Evolutionary conservation across 106 monocot species (phyloP).

Genomic region (Chionographis japonica): DNA sequence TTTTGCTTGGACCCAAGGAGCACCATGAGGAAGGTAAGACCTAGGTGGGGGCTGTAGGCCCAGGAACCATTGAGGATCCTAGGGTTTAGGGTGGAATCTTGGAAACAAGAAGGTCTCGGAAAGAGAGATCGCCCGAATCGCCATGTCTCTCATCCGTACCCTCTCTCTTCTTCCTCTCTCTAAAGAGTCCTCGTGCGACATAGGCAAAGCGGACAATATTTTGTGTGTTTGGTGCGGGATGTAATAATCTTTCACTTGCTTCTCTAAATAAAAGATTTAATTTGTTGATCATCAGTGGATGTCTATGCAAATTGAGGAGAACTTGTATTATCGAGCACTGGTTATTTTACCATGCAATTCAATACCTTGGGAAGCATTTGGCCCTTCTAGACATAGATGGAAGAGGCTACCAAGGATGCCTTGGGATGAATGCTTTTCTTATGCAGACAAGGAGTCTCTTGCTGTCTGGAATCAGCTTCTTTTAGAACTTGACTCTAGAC

Average conservation of each 20-base stretch:
- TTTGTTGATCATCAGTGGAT: constrained; percentile 56
- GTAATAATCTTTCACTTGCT: constrained; percentile 60
- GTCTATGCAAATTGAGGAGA: constrained; percentile 65
- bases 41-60: no score
- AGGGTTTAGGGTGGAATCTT: no score
- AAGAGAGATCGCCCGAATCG: no score
- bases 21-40: no score
- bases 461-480: constrained; percentile 81
- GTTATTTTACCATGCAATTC: constrained; percentile 64
- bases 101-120: no score
- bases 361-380: constrained; percentile 88
- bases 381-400: constrained; percentile 57
- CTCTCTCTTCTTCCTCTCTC: no score
- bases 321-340: constrained; percentile 63
- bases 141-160: no score
- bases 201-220: no score
- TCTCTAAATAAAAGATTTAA: constrained; percentile 59
- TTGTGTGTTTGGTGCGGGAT: constrained; percentile 7
- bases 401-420: constrained; percentile 80
- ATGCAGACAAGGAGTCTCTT: constrained; percentile 84
- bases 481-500: neutral
- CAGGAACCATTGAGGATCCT: no score
- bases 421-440: constrained; percentile 78
- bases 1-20: no score
- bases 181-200: no score